Evolutionary conservation across 2,329 filamentous ascomycete species (phyloP), one percentile per base, ranked within the genome.

Genomic region (Claviceps paspali): DNA sequence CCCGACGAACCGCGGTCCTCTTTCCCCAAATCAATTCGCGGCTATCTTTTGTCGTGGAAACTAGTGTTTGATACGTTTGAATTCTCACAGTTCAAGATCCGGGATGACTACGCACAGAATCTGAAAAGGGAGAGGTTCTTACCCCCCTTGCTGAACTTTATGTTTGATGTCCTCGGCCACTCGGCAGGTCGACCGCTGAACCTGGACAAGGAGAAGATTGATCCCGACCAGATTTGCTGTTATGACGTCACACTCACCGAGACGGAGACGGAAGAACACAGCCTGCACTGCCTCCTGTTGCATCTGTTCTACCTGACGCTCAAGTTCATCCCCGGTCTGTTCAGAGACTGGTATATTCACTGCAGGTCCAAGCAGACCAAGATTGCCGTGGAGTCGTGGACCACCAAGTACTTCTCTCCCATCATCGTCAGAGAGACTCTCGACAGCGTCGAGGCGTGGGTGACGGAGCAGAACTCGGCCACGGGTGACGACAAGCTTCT

Each of bases 11-110:
- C 70, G 26, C 74, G 86, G 17, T 68, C 76, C 5, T 65, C 72
- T 12, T 81, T 87, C 48, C 85, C 85, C 9, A 62, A 74, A 1
- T 52, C 71, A 0, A 65, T 94, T 33, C 75, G 85, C 36, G 76
- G 79, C 8, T 98, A 95, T 50, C 67, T 98, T 3, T 65, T 94
- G 21, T 82, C 84, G 9, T 98, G 91, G 91, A 74, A 83, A 44
- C 66, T 96, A 1, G 69, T 95, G 0, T 96, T 93, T 52, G 85
- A 93, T 47, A 79, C 88, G 31, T 92, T 88, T 52, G 64, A 67
- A 14, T 74, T 76, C 15, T 76, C 86, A 10, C 84, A 87, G 0
- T 79, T 82, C 55, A 84, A 85, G 48, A 76, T 96, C 12, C 82
- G 85, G 47, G 75, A 73, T 41, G 78, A 87, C 49, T 96, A 95